Base-by-base conservation (phyloP, 495 filamentous ascomycete species). In the Podospora didyma region DNA sequence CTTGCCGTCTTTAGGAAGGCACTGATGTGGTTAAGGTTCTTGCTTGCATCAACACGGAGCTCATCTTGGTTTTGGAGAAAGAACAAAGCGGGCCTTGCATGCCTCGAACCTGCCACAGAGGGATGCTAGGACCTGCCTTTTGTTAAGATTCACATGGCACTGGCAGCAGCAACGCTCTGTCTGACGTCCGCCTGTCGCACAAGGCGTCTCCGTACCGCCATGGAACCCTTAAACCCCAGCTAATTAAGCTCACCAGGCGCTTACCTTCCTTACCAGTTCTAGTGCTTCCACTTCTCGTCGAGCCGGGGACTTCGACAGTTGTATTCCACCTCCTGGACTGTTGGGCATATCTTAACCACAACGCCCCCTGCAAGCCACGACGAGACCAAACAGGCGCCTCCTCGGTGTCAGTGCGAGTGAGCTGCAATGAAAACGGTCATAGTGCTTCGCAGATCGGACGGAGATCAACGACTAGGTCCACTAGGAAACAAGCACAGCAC, bases 131-230 rank as follows among this genome's bases (percentile, higher is more conserved):
- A 17, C 39, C 39, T 42, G 39, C n/a, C 39, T 7, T 4, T 49
- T 49, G n/a, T 46, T 46, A 49, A 34, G 22, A 49, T 49, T 49
- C 46, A 49, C 46, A 49, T 49, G 46, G 46, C n/a, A n/a, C n/a
- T n/a, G n/a, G n/a, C n/a, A n/a, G n/a, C 4, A 49, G 46, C 3
- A 49, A 49, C 46, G 22, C 31, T 49, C 46, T 28, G 46, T 31
- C 46, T 49, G 11, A 23, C 46, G 4, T 49, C 9, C n/a, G n/a
- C n/a, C 7, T 26, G 22, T 26, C 19, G n/a, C 39, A 42, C 39
- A 42, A 42, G 39, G n/a, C 12, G n/a, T 17, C 12, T 42, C 39
- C 39, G 39, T 17, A 17, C 39, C 39, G n/a, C 14, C n/a, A 16
- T 17, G 39, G 39, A 16, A 16, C 10, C 39, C 7, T 42, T 5